phyloP scores from a whole-genome alignment of 176 grass and related monocot genomes.

The Poa annua region DNA sequence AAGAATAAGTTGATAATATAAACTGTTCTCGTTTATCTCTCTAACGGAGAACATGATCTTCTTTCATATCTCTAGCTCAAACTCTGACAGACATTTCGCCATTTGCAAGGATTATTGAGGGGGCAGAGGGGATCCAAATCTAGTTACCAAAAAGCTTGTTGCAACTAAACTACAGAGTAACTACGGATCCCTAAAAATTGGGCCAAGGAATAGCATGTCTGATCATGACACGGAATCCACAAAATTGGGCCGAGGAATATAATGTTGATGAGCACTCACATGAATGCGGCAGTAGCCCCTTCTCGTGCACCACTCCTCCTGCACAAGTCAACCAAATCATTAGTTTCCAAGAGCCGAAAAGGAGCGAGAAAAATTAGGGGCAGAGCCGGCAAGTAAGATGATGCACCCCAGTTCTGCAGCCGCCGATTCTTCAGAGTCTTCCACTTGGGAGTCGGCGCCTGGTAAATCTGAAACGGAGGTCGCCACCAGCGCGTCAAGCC shows the following conservation, averaged over 20 bases:
- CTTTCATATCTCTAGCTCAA: not conserved
- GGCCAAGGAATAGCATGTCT: not conserved
- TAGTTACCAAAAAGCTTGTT: not conserved
- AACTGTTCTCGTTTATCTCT: not conserved
- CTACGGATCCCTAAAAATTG: not conserved
- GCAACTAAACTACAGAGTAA: not conserved
- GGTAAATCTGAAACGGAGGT: conserved; percentile 59
- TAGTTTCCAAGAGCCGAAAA: not conserved
- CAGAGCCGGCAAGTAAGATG: not conserved
- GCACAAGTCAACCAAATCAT: conserved; percentile 21
- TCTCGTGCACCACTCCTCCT: conserved; percentile 93
- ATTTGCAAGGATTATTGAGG: not conserved
- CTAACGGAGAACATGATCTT: not conserved
- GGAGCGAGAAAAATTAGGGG: not conserved
- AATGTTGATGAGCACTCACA: conserved; percentile 54
- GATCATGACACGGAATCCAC: not conserved
- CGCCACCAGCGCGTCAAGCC: not conserved
- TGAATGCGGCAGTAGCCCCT: conserved; percentile 81
- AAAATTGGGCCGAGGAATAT: conserved; percentile 8
- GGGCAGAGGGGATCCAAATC: not conserved
- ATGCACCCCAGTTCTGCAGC: conserved; percentile 89
- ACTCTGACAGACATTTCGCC: not conserved
- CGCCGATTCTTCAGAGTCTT: conserved; percentile 82
- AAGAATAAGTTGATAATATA: not conserved
- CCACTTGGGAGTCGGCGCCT: conserved; percentile 76